Base-by-base conservation (phyloP, 176 grass and related monocot genomes). In the Areca catechu region DNA sequence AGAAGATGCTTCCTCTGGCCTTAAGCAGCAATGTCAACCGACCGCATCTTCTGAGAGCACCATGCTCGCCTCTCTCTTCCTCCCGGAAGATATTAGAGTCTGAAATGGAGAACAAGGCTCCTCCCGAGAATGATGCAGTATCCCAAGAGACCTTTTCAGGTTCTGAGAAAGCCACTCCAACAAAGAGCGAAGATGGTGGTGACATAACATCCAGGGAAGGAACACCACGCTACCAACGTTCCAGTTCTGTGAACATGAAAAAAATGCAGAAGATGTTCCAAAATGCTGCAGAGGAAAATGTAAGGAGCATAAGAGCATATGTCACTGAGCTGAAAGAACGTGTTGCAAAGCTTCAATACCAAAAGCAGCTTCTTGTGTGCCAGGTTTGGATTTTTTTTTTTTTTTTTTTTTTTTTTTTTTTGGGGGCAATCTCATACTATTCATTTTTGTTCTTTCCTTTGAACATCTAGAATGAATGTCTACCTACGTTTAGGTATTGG, bases 221-320 rank as follows among this genome's bases (percentile, higher is more conserved):
- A 58, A 91, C 84, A 22, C 93, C 84, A 24, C 71, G 78, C 18
- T 88, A 85, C 34, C 87, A 80, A 51, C 75, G 87, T 53, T 80
- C 83, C 25, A 88, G 93, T 54, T 98, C 93, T 20, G 87, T 98
- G 24, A 98, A 98, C 76, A 98, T 92, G 93, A 91, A 81, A 61
- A 98, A 89, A 30, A 92, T 92, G 92, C 92, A 90, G 72, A 73
- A 86, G 29, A 90, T 96, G 92, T 96, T 90, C 59, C 83, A 87
- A 62, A 96, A 96, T 74, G 91, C 91, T 19, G 91, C 86, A 0
- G 91, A 96, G 61, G 86, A 96, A 51, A 96, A 96, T 15, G 91
- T 90, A 3, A 84, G 86, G 69, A 96, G 29, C 24, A 90, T 96
- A 62, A 79, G 86, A 57, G 77, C 83, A 65, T 96, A 98, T 14